Evolutionary conservation across 2,329 filamentous ascomycete genomes (phyloP).

Genomic region (Calonectria pauciramosa): DNA sequence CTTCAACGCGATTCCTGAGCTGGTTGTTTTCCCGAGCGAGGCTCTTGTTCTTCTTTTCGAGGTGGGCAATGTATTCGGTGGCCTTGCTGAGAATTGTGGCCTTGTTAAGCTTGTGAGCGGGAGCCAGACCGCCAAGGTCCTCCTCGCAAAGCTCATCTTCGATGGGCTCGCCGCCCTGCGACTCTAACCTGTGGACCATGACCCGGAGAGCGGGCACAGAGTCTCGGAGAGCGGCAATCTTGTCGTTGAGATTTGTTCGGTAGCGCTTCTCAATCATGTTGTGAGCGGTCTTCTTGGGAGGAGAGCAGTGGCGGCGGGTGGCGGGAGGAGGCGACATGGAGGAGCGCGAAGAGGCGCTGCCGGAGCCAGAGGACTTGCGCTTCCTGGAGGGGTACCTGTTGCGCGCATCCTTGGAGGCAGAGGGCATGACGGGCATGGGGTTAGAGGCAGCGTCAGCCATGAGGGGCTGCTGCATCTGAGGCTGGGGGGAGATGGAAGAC

Average conservation of each 20-base stretch:
- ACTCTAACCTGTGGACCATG: conserved; percentile 72
- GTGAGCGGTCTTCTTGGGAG: conserved; percentile 87
- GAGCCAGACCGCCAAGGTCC: conserved; percentile 78
- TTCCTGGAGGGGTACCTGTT: conserved; percentile 47
- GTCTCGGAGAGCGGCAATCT: conserved; percentile 89
- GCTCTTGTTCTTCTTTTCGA: conserved; percentile 52
- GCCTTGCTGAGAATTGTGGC: conserved; percentile 75
- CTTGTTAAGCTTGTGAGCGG: conserved; percentile 93
- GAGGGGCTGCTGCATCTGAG: conserved; percentile 39
- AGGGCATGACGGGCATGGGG: conserved; percentile 34
- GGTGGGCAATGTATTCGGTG: conserved; percentile 54
- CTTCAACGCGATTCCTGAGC: conserved; percentile 48
- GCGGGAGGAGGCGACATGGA: conserved; percentile 58
- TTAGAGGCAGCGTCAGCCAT: conserved; percentile 36
- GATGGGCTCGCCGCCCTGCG: conserved; percentile 69
- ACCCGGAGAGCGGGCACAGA: conserved; percentile 89
- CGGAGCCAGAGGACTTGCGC: conserved; percentile 50
- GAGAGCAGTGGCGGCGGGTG: conserved; percentile 46
- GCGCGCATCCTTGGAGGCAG: conserved; percentile 37
- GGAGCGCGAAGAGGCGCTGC: conserved; percentile 46
- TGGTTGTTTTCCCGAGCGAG: conserved; percentile 50
- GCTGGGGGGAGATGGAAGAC: conserved; percentile 44
- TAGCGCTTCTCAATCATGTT: conserved; percentile 98
- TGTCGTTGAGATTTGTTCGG: conserved; percentile 94
- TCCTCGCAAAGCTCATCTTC: conserved; percentile 77